Base-by-base conservation (phyloP, 176 grass and related monocot genomes). In the Phragmites australis region DNA sequence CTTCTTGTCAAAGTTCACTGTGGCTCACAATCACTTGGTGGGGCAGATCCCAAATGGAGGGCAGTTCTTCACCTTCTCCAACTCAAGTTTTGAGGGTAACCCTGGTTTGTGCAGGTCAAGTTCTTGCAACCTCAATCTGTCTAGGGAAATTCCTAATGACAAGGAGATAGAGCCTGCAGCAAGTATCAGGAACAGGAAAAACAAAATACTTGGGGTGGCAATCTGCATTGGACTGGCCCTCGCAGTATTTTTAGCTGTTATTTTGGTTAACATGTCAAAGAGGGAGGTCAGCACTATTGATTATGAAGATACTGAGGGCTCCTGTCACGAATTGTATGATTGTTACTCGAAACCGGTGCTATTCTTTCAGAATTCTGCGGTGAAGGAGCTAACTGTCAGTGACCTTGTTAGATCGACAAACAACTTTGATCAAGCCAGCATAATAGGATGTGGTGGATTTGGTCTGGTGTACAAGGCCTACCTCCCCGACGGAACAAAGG, bases 401-500 rank as follows among this genome's bases (percentile, higher is more conserved):
- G 92, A 97, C 46, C 88, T 97, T 52, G 65, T 97, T 51, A 97
- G 84, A 86, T 94, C 95, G 13, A 94, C 95, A 45, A 91, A 93
- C 81, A 97, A 93, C 79, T 97, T 97, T 86, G 92, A 97, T 80
- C 95, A 97, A 88, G 89, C 92, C 74, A 97, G 94, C 70, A 94
- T 97, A 44, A 92, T 97, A 55, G 94, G 94, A 25, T 97, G 94
- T 13, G 94, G 94, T 16, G 92, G 94, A 9, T 97, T 97, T 79
- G 95, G 95, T 41, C 82, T 97, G 39, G 95, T 97, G 23, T 97
- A 97, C 88, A 97, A 94, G 92, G 95, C 95, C 56, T 94, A 94
- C 71, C 90, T 97, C 45, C 89, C 89, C 2, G 88, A 97, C 49
- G 95, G 95, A 41, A 89, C 92, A 2, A 94, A 97, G 82, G 92